Evolutionary conservation across 2,329 filamentous ascomycete species (phyloP).

Genomic region (Neobulgaria alba): DNA sequence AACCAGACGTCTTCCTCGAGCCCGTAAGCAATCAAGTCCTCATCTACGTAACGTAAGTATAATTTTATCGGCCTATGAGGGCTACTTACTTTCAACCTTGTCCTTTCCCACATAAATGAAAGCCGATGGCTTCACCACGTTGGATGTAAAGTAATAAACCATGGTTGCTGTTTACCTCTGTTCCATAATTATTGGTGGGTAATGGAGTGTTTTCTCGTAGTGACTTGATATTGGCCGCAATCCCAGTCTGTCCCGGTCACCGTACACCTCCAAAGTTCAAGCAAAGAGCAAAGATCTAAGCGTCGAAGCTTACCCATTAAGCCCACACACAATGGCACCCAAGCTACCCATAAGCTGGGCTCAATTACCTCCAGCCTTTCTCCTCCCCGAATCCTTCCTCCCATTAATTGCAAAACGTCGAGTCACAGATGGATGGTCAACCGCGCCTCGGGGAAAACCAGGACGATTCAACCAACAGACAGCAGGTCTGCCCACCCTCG

Average conservation of each 20-base stretch:
- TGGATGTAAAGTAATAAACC: conserved; percentile 96
- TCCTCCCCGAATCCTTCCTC: conserved; percentile 26
- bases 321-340: conserved; percentile 27
- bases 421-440: conserved; percentile 47
- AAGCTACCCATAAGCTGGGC: conserved; percentile 29
- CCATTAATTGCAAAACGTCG: conserved; percentile 28
- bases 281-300: too few relatives aligned
- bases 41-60: conserved; percentile 50
- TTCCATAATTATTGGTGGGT: conserved; percentile 16
- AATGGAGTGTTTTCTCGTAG: not conserved
- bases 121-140: conserved; percentile 68
- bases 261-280: too few relatives aligned
- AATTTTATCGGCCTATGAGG: not conserved
- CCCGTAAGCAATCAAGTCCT: conserved; percentile 90
- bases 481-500: conserved; percentile 46
- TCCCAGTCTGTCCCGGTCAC: conserved; percentile 12
- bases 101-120: conserved; percentile 97
- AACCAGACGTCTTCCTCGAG: conserved; percentile 98
- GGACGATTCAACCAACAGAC: conserved; percentile 48
- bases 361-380: conserved; percentile 24
- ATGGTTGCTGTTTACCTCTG: conserved; percentile 39
- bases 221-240: conserved; percentile 25
- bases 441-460: conserved; percentile 44
- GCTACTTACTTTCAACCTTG: conserved; percentile 81
- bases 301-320: conserved; percentile 3